phyloP scores from a whole-genome alignment of 352 stramenopile species.

The Phytophthora pisi region DNA sequence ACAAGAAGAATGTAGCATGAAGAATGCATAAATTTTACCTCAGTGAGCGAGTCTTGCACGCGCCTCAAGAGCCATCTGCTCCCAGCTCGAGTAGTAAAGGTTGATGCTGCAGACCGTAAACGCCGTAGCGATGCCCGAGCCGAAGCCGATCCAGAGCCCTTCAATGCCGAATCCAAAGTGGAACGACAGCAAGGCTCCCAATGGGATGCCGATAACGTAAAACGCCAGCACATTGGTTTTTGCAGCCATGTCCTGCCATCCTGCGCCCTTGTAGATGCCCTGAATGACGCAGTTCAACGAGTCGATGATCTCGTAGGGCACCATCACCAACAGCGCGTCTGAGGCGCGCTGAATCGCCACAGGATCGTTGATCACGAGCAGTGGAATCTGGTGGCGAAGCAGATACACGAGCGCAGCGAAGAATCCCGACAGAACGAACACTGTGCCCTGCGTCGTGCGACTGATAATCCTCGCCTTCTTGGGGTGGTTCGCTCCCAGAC shows the following conservation, averaged over 20 bases:
- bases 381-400: constrained; percentile 55
- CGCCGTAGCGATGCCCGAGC: constrained; percentile 46
- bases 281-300: constrained; percentile 74
- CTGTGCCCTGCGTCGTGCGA: constrained; percentile 48
- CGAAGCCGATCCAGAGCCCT: constrained; percentile 85
- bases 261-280: constrained; percentile 79
- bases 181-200: constrained; percentile 71
- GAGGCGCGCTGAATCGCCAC: constrained; percentile 51
- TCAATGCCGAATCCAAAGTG: constrained; percentile 51
- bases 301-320: constrained; percentile 81
- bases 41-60: constrained; percentile 49
- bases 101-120: constrained; percentile 50
- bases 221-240: constrained; percentile 81
- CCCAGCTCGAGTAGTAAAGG: constrained; percentile 64
- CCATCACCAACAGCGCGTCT: constrained; percentile 64
- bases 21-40: constrained; percentile 1
- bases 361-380: constrained; percentile 60
- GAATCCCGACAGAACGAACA: constrained; percentile 47
- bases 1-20: too few relatives aligned
- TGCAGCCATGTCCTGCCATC: constrained; percentile 71
- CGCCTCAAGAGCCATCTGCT: constrained; percentile 60
- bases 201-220: constrained; percentile 78
- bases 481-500: constrained; percentile 75
- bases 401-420: constrained; percentile 45
- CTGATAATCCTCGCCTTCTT: constrained; percentile 66